A percentile compares a stretch with the other conserved stretches of the same genome.
Evolutionary conservation across 2,329 filamentous ascomycete genomes (phyloP).

Genomic region (Hortaea sp.): DNA sequence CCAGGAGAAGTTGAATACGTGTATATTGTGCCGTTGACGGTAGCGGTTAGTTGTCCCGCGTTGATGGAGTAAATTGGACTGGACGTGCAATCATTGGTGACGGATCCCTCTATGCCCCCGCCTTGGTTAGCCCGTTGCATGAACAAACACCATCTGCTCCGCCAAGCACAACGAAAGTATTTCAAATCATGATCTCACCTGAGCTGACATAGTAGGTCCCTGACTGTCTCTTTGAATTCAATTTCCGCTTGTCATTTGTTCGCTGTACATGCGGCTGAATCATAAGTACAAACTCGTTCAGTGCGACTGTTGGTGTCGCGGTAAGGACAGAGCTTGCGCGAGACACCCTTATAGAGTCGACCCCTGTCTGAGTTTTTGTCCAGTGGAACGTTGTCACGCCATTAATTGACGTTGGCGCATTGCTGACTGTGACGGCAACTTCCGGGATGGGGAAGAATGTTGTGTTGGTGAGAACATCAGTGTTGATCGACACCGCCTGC

Average conservation of each 20-base stretch:
- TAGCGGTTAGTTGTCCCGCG: conserved; percentile 19
- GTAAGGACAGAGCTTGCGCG: background rate
- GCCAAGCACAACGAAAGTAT: too few relatives aligned
- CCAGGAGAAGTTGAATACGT: conserved; percentile 19
- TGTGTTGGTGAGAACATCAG: conserved; percentile 18
- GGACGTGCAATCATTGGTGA: conserved; percentile 21
- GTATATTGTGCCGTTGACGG: conserved; percentile 14
- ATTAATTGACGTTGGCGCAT: conserved; percentile 21
- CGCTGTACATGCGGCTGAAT: conserved; percentile 1
- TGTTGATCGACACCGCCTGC: conserved; percentile 19
- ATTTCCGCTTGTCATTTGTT: background rate
- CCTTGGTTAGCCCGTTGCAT: too few relatives aligned
- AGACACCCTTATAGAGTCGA: conserved; percentile 1
- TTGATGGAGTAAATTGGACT: conserved; percentile 18
- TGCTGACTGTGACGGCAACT: conserved; percentile 17
- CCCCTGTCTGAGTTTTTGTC: conserved; percentile 8
- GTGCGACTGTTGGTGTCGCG: conserved; percentile 5
- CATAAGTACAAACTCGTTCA: conserved; percentile 10
- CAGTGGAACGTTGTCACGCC: conserved; percentile 19
- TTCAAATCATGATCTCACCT: too few relatives aligned
- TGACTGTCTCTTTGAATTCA: conserved; percentile 11
- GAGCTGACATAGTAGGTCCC: conserved; percentile 15
- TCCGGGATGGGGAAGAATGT: conserved; percentile 18
- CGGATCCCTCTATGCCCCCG: conserved; percentile 1
- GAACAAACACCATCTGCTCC: too few relatives aligned